A percentile compares a stretch with the other conserved stretches of the same genome.
Conservation (phyloP, 1,284 basidiomycete species). For the Abortiporus biennis region DNA sequence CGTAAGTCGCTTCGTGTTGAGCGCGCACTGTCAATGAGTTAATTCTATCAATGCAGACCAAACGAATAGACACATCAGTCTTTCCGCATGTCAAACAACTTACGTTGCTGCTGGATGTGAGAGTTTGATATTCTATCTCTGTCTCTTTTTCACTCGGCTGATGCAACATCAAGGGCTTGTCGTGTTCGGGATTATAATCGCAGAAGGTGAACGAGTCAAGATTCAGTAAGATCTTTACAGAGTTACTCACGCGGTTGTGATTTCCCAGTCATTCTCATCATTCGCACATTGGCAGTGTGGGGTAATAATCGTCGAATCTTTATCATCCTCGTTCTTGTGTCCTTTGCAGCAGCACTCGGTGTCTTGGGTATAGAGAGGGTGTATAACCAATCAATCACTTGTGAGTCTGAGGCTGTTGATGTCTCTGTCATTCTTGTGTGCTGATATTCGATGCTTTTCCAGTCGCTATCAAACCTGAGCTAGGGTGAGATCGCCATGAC, state of each 20-base stretch:
- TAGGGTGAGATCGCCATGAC: constrained; percentile 5
- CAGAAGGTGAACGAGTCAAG: constrained; percentile 9
- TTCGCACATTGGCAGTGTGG: constrained; percentile 10
- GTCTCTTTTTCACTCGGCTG: neutral
- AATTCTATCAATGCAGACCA: constrained; percentile 5
- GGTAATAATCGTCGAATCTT: constrained; percentile 1
- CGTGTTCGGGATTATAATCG: constrained; percentile 7
- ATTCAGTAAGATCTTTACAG: neutral
- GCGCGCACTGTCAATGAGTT: neutral
- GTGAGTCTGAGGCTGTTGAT: constrained; percentile 1
- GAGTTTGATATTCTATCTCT: neutral
- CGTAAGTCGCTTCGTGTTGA: constrained; percentile 7
- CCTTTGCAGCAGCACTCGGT: neutral
- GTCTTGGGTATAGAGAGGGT: constrained; percentile 3
- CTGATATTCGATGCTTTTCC: no score
- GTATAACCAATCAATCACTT: constrained; percentile 1
- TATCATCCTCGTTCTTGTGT: neutral
- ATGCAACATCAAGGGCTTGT: constrained; percentile 4
- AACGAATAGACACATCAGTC: constrained; percentile 1
- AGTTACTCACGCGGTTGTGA: neutral
- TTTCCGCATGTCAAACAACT: neutral
- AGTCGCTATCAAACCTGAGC: no score
- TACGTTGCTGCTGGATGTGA: constrained; percentile 7
- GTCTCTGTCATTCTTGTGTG: neutral
- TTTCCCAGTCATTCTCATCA: constrained; percentile 5